Evolutionary conservation across 306 rosid genomes (phyloP), one percentile per base, ranked within the genome.

Genomic region (Cyamopsis tetragonoloba): DNA sequence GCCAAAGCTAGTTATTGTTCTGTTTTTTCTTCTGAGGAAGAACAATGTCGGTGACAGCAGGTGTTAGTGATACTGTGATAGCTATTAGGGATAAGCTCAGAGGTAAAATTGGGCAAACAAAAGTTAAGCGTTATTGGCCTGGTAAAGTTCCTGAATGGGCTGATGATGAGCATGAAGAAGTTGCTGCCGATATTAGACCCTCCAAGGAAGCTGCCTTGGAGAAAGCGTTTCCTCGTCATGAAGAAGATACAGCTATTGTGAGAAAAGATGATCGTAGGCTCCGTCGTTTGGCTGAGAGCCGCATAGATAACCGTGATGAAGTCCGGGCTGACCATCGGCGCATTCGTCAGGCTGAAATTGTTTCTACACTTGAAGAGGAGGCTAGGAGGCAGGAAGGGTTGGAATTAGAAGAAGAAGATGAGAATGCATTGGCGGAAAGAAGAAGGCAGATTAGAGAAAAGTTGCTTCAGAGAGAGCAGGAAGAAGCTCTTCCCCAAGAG

Each of bases 101-200:
- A 46, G 98, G 98, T 76, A 93, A 88, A 88, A 93, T 93, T 62
- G 97, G 97, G 39, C 91, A 86, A 77, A 93, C 97, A 0, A 93
- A 88, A 55, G 97, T 93, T 28, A 83, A 83, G 70, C 81, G 97
- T 67, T 93, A 93, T 77, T 93, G 98, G 98, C 98, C 98, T 0
- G 98, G 98, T 55, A 89, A 91, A 77, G 96, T 82, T 35, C 98
- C 98, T 0, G 98, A 89, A 79, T 93, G 97, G 97, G 97, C 86
- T 13, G 98, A 89, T 61, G 95, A 86, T 5, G 87, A 73, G 8
- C 77, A 63, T 4, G 95, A 93, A 74, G 98, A 88, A 11, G 88
- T 59, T 0, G 37, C 66, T 0, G 59, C 47, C 3, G 98, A 92
- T 57, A 66, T 89, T 68, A 79, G 89, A 46, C 68, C 85, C 62